Percentiles rank a stretch among this genome's conserved stretches.
Conservation (phyloP, 768 basidiomycete genomes). For the Kwoniella dendrophila region DNA sequence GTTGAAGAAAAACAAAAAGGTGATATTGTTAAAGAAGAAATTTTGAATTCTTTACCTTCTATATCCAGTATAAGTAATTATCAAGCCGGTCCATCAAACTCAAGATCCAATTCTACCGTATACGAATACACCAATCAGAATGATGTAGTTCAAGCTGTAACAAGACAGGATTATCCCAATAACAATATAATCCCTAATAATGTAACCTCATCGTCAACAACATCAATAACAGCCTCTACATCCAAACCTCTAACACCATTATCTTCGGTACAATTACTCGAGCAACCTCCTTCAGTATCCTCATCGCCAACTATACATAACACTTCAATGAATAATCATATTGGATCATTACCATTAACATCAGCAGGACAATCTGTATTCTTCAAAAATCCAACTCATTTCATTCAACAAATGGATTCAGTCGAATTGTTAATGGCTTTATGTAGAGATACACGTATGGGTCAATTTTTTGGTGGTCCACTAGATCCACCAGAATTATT, state of each 20-base stretch:
- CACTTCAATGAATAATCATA: background rate
- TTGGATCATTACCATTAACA: background rate
- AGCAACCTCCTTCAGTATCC: background rate
- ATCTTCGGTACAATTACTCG: too few species aligned
- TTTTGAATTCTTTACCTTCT: background rate
- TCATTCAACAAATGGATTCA: slow-evolving; percentile 22
- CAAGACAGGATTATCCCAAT: too few species aligned
- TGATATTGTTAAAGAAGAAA: too few species aligned
- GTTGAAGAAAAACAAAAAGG: background rate
- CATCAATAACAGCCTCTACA: too few species aligned
- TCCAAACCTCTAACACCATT: too few species aligned
- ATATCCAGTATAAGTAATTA: background rate
- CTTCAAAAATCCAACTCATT: background rate
- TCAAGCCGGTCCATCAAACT: too few species aligned
- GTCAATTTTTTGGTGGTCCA: slow-evolving; percentile 27
- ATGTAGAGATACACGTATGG: slow-evolving; percentile 35
- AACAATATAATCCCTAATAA: too few species aligned
- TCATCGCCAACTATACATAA: background rate
- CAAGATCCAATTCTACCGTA: too few species aligned
- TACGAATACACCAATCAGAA: too few species aligned
- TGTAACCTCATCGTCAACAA: too few species aligned
- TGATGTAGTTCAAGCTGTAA: too few species aligned
- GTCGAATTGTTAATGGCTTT: slow-evolving; percentile 34
- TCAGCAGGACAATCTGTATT: background rate
- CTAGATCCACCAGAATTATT: slow-evolving; percentile 38